Base-by-base conservation (phyloP, 192 early-diverging fungal species). In the Entrophospora sp. region DNA sequence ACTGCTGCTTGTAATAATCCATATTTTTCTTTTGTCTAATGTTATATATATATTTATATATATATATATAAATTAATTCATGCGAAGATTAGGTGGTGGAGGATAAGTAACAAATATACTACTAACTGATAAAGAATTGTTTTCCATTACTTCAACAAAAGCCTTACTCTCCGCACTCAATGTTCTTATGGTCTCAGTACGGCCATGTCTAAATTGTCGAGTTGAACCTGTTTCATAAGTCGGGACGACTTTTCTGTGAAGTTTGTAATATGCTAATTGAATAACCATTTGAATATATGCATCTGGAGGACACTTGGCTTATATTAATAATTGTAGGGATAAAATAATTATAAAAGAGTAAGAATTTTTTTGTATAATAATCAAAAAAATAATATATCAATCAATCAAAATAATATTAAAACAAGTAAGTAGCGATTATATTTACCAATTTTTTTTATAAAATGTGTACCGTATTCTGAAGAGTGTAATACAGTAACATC, bases 201-300 rank as follows among this genome's bases (percentile, higher is more conserved):
- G 81, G 18, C 94, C 94, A 58, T 86, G 86, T 46, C 84, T 64
- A 72, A 83, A 96, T 60, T 87, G 74, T 22, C 94, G 80, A 3
- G 91, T 94, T 42, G 82, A 82, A 6, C 85, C 89, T 14, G 94
- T 89, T 71, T 96, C 94, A 68, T 96, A 96, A 2, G 89, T 89
- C 1, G 89, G 73, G 7, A 85, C 81, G 49, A 81, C 71, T 14
- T 71, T 63, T 12, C 77, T 70, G 57, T 92, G 88, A 16, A 88
- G 58, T 63, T 87, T 85, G 75, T 83, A 91, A 72, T 86, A 96
- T 0, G 87, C 86, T 5, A 94, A 77, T 71, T 96, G 94, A 30
- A 96, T 65, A 0, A 80, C 83, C 82, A 96, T 90, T 76, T 96
- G 94, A 27, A 86, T 77, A 73, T 81, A 93, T 5, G 92, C 94